Evolutionary conservation across 1,284 basidiomycete species (phyloP).

Genomic region (Ganoderma leucocontextum): DNA sequence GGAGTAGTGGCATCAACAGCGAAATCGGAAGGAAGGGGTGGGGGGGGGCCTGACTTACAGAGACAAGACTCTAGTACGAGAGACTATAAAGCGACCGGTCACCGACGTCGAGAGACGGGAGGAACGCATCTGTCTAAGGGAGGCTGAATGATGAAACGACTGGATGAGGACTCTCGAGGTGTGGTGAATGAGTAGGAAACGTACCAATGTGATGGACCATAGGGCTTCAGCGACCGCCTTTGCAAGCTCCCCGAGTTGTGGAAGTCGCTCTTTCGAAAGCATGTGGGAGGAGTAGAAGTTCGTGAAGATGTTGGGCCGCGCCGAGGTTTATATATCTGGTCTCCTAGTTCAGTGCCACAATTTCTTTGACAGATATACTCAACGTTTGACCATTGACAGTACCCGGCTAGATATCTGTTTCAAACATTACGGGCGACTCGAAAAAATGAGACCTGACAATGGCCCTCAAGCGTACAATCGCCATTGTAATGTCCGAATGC

Average conservation of each 20-base stretch:
- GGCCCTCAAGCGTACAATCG: not conserved
- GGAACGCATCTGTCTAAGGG: not conserved
- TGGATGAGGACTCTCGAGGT: not conserved
- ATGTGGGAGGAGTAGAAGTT: not conserved
- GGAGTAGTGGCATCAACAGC: no score
- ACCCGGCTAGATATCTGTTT: not conserved
- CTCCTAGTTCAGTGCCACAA: not conserved
- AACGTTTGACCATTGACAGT: not conserved
- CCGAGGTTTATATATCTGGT: not conserved
- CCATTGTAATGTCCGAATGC: not conserved
- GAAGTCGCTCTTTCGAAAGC: not conserved
- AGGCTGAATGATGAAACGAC: not conserved
- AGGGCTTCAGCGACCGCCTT: not conserved
- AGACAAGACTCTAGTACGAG: no score
- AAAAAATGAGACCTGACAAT: not conserved
- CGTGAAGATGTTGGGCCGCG: not conserved
- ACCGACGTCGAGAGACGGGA: not conserved
- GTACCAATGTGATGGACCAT: not conserved
- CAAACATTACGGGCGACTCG: not conserved
- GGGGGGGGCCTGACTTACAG: no score
- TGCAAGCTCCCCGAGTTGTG: not conserved
- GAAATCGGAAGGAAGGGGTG: no score
- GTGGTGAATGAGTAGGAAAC: not conserved
- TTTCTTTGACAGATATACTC: not conserved
- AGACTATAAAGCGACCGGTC: not conserved